Evolutionary conservation across 2,329 filamentous ascomycete genomes (phyloP).

Genomic region (Ambrosiella xylebori): DNA sequence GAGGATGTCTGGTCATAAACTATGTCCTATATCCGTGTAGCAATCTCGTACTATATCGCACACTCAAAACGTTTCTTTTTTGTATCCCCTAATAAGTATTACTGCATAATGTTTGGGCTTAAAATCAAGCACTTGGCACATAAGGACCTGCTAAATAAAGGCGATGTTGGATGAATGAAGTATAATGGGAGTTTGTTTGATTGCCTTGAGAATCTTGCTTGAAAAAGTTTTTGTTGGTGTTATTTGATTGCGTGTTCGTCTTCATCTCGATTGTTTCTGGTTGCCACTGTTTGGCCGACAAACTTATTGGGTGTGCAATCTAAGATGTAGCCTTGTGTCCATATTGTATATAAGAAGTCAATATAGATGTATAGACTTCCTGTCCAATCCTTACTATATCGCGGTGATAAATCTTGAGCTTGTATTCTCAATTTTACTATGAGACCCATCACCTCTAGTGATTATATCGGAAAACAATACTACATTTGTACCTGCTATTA

Average conservation of each 20-base stretch:
- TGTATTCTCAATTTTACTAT: no score
- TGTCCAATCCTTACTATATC: background rate
- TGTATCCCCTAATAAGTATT: background rate
- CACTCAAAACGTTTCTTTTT: background rate
- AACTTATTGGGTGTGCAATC: background rate
- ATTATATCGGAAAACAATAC: no score
- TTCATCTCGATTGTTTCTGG: background rate
- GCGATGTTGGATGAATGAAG: background rate
- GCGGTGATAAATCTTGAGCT: no score
- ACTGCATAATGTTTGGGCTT: background rate
- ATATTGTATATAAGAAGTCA: background rate
- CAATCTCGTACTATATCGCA: background rate
- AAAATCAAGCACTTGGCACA: background rate
- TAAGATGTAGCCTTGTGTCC: background rate
- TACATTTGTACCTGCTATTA: no score
- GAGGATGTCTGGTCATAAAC: slow-evolving; percentile 55
- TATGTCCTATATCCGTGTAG: background rate
- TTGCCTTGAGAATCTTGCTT: background rate
- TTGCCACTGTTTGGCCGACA: background rate
- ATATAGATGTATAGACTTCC: background rate
- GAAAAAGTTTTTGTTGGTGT: background rate
- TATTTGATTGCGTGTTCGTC: background rate
- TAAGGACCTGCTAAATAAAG: background rate
- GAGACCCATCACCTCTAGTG: no score
- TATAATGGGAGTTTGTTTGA: background rate